Evolutionary conservation across 2,329 filamentous ascomycete genomes (phyloP).

Genomic region (Pseudogymnoascus sp.): DNA sequence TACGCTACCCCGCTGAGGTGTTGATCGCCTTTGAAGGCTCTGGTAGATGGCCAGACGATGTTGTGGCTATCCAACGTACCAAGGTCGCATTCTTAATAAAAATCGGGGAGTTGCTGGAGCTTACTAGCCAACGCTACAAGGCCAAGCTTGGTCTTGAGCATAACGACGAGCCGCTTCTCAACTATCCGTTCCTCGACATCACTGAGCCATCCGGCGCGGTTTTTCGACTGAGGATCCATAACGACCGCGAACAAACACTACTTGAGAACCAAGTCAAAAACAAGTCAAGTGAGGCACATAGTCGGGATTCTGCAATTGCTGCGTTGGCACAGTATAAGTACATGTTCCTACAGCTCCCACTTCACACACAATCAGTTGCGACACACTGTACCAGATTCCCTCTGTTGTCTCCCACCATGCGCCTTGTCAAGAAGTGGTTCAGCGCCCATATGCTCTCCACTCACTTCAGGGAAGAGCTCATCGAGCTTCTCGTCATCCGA

Average conservation of each 20-base stretch:
- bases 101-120: slow-evolving; percentile 56
- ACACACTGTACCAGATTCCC: slow-evolving; percentile 74
- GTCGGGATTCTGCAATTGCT: slow-evolving; percentile 54
- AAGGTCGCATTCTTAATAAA: slow-evolving; percentile 81
- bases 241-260: slow-evolving; percentile 76
- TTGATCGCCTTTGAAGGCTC: slow-evolving; percentile 90
- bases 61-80: slow-evolving; percentile 83
- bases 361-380: slow-evolving; percentile 73
- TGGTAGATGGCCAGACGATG: slow-evolving; percentile 84
- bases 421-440: slow-evolving; percentile 87
- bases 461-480: slow-evolving; percentile 70
- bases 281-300: slow-evolving; percentile 55
- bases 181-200: slow-evolving; percentile 76
- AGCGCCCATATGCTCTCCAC: slow-evolving; percentile 67
- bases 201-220: slow-evolving; percentile 61
- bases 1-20: slow-evolving; percentile 60
- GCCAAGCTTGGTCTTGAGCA: slow-evolving; percentile 78
- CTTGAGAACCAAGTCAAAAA: slow-evolving; percentile 73
- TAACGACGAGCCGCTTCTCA: slow-evolving; percentile 56
- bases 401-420: slow-evolving; percentile 71
- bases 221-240: slow-evolving; percentile 82
- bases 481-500: slow-evolving; percentile 74
- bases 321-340: slow-evolving; percentile 65
- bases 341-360: slow-evolving; percentile 61
- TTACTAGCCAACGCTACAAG: slow-evolving; percentile 50